Evolutionary conservation across 176 grass and related monocot species (phyloP).

Genomic region (Saccharum spontaneum): DNA sequence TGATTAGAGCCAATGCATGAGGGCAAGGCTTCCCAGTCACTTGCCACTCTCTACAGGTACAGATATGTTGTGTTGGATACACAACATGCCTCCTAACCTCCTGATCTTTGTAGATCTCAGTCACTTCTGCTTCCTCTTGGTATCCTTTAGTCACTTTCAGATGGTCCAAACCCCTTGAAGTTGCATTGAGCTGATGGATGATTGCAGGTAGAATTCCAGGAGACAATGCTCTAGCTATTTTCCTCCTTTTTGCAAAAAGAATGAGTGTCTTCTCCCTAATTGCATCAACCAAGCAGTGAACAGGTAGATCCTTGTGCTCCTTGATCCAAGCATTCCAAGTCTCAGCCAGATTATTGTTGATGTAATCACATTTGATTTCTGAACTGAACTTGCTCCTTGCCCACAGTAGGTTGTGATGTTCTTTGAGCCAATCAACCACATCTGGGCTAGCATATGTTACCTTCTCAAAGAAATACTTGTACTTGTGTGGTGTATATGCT

Average conservation of each 20-base stretch:
- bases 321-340: not conserved
- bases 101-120: not conserved
- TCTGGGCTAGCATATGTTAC: not conserved
- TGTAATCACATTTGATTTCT: not conserved
- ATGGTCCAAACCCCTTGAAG: not conserved
- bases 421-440: not conserved
- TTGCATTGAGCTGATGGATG: not conserved
- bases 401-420: not conserved
- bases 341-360: not conserved
- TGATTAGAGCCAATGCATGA: not conserved
- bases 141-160: not conserved
- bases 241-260: not conserved
- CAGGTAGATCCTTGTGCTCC: not conserved
- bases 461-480: not conserved
- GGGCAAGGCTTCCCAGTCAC: not conserved
- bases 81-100: not conserved
- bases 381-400: not conserved
- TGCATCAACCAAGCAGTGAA: not conserved
- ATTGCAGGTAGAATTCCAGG: not conserved
- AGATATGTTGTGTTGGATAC: not conserved
- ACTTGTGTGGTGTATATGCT: not conserved
- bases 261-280: not conserved
- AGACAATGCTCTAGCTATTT: not conserved
- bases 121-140: not conserved
- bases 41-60: not conserved